Base-by-base conservation (phyloP, 306 rosid species). In the Vachellia pachyceras region DNA sequence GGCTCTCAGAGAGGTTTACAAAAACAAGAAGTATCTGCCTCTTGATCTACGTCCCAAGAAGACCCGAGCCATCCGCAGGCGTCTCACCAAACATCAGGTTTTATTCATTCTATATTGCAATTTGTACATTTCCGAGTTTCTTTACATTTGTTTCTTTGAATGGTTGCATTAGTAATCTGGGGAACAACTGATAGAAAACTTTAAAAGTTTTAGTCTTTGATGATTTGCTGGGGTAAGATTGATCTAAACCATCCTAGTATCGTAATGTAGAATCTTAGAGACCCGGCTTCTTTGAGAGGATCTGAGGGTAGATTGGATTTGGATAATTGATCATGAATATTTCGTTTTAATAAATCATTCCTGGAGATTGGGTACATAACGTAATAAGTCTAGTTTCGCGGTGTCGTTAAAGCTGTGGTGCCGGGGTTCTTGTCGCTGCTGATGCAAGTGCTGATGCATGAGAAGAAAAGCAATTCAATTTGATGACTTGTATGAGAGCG, bases 11-110 rank as follows among this genome's bases (percentile, higher is more conserved):
- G 97, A 94, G 42, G 98, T 69, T 41, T 94, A 92, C 84, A 94
- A 90, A 91, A 90, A 87, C 2, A 92, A 92, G 87, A 92, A 90
- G 86, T 85, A 83, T 50, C 75, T 94, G 86, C 98, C 98, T 7
- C 97, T 94, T 69, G 98, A 94, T 82, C 95, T 94, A 5, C 98
- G 97, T 68, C 94, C 98, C 72, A 94, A 94, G 88, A 94, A 94
- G 83, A 94, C 97, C 75, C 84, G 97, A 42, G 98, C 98, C 68
- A 94, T 94, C 77, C 94, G 98, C 50, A 88, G 97, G 75, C 93
- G 93, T 80, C 98, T 94, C 45, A 92, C 98, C 75, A 94, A 94
- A 84, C 89, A 94, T 87, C 98, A 92, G 94, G 98, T 94, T 77
- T 2, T 57, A 10, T 33, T n/a, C 52, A 17, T 5, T 33, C 55